phyloP scores from a whole-genome alignment of 1,284 basidiomycete genomes.

The Lignosus rhinocerotis region DNA sequence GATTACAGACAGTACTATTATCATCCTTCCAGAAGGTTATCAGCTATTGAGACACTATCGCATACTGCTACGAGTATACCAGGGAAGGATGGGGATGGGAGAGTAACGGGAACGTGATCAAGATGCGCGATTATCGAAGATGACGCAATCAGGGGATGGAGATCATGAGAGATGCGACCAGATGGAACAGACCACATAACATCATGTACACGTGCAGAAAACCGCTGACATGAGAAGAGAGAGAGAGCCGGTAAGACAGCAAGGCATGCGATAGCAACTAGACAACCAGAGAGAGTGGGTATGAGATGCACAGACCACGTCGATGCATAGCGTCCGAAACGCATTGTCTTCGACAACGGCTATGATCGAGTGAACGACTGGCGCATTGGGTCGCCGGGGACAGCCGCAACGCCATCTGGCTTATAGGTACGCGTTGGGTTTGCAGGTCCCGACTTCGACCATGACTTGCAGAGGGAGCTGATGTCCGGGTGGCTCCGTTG shows the following conservation, averaged over 20 bases:
- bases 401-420: slow-evolving; percentile 17
- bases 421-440: slow-evolving; percentile 47
- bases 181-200: background rate
- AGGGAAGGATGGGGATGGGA: background rate
- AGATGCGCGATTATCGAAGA: background rate
- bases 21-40: background rate
- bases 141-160: background rate
- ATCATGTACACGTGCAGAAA: background rate
- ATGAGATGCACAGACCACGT: background rate
- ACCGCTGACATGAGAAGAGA: too few relatives aligned
- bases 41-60: background rate
- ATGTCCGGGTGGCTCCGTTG: slow-evolving; percentile 58
- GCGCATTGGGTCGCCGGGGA: background rate
- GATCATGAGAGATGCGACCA: background rate
- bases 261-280: background rate
- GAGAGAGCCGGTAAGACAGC: background rate
- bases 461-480: slow-evolving; percentile 56
- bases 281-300: background rate
- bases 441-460: slow-evolving; percentile 54
- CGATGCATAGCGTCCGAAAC: background rate
- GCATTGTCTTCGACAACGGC: background rate
- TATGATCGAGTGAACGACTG: background rate
- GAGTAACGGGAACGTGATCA: background rate
- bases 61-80: background rate
- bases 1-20: background rate